Conservation (phyloP, 2,329 filamentous ascomycete species). For the Colletotrichum salicis region DNA sequence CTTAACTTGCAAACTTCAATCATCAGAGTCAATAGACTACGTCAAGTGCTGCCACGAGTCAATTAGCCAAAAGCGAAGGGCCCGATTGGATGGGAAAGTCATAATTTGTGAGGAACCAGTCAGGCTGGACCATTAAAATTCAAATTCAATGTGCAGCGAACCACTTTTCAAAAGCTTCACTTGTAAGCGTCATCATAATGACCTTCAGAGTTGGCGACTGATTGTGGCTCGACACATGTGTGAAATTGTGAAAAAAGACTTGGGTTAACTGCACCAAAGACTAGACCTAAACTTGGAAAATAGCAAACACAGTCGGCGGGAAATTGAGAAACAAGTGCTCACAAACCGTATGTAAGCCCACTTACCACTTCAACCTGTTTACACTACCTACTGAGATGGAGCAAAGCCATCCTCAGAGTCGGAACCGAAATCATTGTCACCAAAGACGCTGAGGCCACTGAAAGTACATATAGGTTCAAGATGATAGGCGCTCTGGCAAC, state of each 20-base stretch:
- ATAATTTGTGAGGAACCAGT: too few species aligned
- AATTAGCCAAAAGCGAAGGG: too few species aligned
- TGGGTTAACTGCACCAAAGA: not conserved
- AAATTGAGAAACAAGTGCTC: not conserved
- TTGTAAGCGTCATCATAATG: not conserved
- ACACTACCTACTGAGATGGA: not conserved
- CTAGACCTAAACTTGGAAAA: not conserved
- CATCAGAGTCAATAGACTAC: too few species aligned
- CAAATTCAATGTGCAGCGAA: too few species aligned
- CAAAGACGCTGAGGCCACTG: conserved; percentile 66
- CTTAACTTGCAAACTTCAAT: too few species aligned
- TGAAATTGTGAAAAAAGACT: not conserved
- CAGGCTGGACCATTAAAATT: too few species aligned
- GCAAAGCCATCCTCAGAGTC: not conserved
- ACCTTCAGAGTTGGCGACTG: not conserved
- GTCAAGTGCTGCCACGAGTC: too few species aligned
- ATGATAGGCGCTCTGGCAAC: conserved; percentile 45
- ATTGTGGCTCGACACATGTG: too few species aligned
- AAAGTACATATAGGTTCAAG: conserved; percentile 58
- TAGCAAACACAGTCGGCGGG: not conserved
- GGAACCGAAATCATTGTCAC: conserved; percentile 38
- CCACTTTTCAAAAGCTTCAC: not conserved
- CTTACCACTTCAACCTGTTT: too few species aligned
- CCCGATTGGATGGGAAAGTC: too few species aligned
- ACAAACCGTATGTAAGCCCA: not conserved